A percentile compares a stretch with the other conserved stretches of the same genome.
phyloP scores from a whole-genome alignment of 2,329 filamentous ascomycete species.

The Fusarium duplospermum region DNA sequence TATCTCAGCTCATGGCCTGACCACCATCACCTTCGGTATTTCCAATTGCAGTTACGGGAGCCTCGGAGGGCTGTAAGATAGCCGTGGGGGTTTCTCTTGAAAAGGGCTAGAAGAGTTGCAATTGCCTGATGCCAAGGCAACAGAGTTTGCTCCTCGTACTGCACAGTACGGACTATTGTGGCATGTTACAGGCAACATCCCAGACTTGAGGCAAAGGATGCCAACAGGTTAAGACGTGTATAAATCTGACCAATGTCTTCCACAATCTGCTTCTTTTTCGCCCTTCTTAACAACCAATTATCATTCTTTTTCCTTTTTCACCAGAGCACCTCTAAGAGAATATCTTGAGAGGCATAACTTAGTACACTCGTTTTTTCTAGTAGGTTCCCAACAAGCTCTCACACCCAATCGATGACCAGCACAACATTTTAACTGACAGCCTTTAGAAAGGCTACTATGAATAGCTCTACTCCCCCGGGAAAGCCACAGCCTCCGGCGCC shows the following conservation, averaged over 20 bases:
- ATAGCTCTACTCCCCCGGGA: neutral
- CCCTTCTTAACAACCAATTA: neutral
- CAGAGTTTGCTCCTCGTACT: neutral
- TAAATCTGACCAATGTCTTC: neutral
- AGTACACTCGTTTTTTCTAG: neutral
- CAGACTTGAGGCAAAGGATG: neutral
- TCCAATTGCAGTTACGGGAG: neutral
- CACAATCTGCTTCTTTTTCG: neutral
- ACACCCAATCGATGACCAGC: neutral
- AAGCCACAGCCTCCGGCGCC: neutral
- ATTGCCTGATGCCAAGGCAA: neutral
- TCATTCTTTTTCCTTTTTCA: neutral
- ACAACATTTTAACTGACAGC: neutral
- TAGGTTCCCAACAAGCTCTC: neutral
- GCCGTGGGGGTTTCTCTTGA: neutral
- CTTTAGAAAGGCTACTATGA: neutral
- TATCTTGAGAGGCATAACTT: neutral
- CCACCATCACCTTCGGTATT: neutral
- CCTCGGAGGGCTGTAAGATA: neutral
- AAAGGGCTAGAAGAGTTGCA: neutral
- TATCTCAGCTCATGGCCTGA: neutral
- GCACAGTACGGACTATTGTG: neutral
- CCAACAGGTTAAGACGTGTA: neutral
- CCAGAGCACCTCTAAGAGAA: neutral
- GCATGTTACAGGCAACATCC: neutral